Conservation (phyloP, 2,329 filamentous ascomycete species). For the Xylaria sp. region DNA sequence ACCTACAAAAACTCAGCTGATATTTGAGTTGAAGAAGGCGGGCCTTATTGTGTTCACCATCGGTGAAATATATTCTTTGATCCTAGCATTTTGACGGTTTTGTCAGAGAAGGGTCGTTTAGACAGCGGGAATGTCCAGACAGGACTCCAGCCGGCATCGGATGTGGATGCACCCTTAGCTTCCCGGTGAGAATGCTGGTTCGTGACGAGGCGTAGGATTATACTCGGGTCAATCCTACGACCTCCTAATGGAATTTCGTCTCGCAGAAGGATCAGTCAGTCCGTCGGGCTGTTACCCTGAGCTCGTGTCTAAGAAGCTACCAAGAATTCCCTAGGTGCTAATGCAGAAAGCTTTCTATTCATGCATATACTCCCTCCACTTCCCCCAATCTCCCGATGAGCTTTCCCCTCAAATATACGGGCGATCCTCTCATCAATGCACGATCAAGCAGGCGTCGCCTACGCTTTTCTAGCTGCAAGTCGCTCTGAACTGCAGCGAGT, state of each 20-base stretch:
- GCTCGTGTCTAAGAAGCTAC: background rate
- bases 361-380: background rate
- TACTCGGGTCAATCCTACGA: background rate
- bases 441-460: background rate
- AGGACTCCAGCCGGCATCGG: constrained; percentile 14
- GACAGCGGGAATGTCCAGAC: background rate
- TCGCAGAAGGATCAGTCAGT: constrained; percentile 11
- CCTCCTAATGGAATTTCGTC: background rate
- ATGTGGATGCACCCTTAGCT: constrained; percentile 1
- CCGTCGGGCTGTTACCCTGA: constrained; percentile 1
- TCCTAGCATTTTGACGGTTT: background rate
- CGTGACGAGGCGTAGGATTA: constrained; percentile 5
- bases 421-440: background rate
- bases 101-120: background rate
- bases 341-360: constrained; percentile 3
- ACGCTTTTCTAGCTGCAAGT: constrained; percentile 1
- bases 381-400: background rate
- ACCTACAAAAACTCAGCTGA: constrained; percentile 87
- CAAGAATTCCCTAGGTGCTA: background rate
- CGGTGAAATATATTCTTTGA: background rate
- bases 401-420: background rate
- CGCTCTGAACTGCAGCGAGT: background rate
- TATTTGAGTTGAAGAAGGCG: background rate
- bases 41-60: background rate
- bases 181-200: background rate